Conservation (phyloP, 1,139 yeast genomes). For the Taphrina flavorubra region DNA sequence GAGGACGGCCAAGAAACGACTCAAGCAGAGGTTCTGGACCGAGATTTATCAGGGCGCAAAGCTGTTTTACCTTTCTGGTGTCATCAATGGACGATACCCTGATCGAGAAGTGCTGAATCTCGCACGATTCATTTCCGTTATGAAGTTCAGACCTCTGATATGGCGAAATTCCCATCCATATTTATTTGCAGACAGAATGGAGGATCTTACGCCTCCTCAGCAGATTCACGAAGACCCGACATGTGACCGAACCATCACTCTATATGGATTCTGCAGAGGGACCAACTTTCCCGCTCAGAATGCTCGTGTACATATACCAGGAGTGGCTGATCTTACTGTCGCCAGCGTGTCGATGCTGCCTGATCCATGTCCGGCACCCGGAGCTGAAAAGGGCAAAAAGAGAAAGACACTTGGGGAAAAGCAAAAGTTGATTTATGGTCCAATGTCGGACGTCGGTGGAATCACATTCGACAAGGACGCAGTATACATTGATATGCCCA, state of each 20-base stretch:
- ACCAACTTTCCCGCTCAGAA: slow-evolving; percentile 77
- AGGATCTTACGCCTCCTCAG: slow-evolving; percentile 95
- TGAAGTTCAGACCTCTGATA: slow-evolving; percentile 96
- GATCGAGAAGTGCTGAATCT: slow-evolving; percentile 93
- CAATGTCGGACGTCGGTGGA: slow-evolving; percentile 99
- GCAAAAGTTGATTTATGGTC: slow-evolving; percentile 93
- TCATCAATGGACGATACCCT: slow-evolving; percentile 95
- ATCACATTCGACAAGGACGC: slow-evolving; percentile 96
- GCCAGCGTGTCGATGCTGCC: slow-evolving; percentile 84
- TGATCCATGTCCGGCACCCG: slow-evolving; percentile 99
- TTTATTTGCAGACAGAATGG: slow-evolving; percentile 83
- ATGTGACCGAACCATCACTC: slow-evolving; percentile 84
- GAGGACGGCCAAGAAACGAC: slow-evolving; percentile 86
- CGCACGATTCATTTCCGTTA: slow-evolving; percentile 90
- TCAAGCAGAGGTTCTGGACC: slow-evolving; percentile 97
- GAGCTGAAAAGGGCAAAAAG: slow-evolving; percentile 69
- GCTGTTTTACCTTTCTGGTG: slow-evolving; percentile 91
- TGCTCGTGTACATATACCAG: slow-evolving; percentile 90
- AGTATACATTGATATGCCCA: slow-evolving; percentile 89
- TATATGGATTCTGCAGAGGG: slow-evolving; percentile 95
- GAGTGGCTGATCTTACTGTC: slow-evolving; percentile 86
- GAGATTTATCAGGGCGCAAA: slow-evolving; percentile 99
- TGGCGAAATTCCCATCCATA: slow-evolving; percentile 99
- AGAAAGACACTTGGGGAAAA: slow-evolving; percentile 92
- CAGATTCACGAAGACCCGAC: slow-evolving; percentile 76